A percentile compares a stretch with the other conserved stretches of the same genome.
These are phyloP conservation scores for Gliomastix tumulicola DNA, from an alignment of 2,329 filamentous ascomycete species.

Conservation along the genomic window DNA sequence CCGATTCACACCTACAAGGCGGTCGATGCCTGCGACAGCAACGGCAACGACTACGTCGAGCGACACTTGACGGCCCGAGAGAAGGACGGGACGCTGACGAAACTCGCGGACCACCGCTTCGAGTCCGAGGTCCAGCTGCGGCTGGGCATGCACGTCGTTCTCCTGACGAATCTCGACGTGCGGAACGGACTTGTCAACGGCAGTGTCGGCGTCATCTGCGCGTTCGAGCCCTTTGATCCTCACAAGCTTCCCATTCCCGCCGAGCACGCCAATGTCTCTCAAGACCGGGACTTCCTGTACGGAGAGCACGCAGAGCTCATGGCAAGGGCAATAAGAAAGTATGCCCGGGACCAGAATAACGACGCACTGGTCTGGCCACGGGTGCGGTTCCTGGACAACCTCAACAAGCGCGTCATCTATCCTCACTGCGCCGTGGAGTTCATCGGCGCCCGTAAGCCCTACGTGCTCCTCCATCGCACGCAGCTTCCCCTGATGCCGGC, in stretches of 20 bases:
- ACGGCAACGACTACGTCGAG: too few relatives aligned
- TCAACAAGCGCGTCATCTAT: slow-evolving; percentile 42
- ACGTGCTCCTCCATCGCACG: slow-evolving; percentile 43
- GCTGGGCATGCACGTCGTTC: slow-evolving; percentile 11
- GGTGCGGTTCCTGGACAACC: slow-evolving; percentile 47
- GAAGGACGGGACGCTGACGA: slow-evolving; percentile 6
- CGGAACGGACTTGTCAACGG: slow-evolving; percentile 11
- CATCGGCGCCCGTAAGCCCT: slow-evolving; percentile 35
- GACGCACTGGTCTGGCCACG: slow-evolving; percentile 10
- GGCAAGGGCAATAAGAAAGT: slow-evolving; percentile 5
- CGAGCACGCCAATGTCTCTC: background rate
- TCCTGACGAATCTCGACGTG: slow-evolving; percentile 13
- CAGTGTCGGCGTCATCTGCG: slow-evolving; percentile 15
- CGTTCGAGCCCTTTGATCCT: slow-evolving; percentile 6
- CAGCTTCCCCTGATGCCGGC: slow-evolving; percentile 54
- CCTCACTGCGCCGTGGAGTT: slow-evolving; percentile 42
- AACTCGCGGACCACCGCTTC: slow-evolving; percentile 6
- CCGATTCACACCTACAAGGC: slow-evolving; percentile 3
- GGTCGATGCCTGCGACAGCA: slow-evolving; percentile 6
- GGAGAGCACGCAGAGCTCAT: slow-evolving; percentile 5
- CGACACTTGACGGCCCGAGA: background rate
- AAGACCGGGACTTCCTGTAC: background rate
- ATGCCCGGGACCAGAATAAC: slow-evolving; percentile 2
- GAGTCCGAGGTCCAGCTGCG: slow-evolving; percentile 7
- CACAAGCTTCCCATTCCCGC: slow-evolving; percentile 1